phyloP scores from a whole-genome alignment of 257 asterid species.

The Nicotiana obtusifolia region DNA sequence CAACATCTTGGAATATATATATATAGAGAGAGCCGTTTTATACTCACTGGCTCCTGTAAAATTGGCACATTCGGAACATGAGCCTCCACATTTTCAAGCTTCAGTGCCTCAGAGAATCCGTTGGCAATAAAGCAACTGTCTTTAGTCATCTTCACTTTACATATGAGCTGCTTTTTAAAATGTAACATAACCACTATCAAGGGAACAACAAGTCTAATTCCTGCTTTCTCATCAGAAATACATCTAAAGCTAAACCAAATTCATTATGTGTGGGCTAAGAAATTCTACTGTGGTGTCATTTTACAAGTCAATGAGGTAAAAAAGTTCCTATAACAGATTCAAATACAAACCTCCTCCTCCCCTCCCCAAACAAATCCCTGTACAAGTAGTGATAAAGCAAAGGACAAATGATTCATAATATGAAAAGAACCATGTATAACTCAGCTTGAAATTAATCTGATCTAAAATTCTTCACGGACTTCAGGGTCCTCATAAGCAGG shows the following conservation, averaged over 20 bases:
- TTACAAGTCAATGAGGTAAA: conserved; percentile 1
- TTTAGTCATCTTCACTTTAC: not conserved
- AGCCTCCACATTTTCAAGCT: too few relatives aligned
- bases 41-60: too few relatives aligned
- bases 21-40: too few relatives aligned
- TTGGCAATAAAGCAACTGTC: not conserved
- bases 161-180: not conserved
- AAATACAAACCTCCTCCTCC: not conserved
- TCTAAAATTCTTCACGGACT: conserved; percentile 53
- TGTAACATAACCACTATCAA: not conserved
- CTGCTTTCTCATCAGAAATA: not conserved
- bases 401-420: not conserved
- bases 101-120: not conserved
- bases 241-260: not conserved
- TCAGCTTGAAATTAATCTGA: conserved; percentile 20
- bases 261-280: not conserved
- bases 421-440: not conserved
- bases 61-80: too few relatives aligned
- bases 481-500: conserved; percentile 36
- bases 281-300: not conserved
- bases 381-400: not conserved
- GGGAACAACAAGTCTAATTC: not conserved
- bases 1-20: too few relatives aligned
- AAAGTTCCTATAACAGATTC: not conserved
- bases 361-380: not conserved